Conservation (phyloP, 768 basidiomycete species). For the Termitomyces sp. region DNA sequence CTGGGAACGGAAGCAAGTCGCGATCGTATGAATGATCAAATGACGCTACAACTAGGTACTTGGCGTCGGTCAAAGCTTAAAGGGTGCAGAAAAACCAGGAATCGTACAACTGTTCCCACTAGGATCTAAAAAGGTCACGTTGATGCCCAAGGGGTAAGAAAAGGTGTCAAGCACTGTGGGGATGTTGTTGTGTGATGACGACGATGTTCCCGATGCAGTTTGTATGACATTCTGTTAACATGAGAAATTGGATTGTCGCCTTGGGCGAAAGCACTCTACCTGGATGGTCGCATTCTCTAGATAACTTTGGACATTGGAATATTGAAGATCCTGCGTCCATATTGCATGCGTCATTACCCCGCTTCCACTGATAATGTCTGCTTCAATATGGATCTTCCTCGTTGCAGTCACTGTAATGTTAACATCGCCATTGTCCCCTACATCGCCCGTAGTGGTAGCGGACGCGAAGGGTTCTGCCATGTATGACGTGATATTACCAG, state of each 20-base stretch:
- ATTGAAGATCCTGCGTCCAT: constrained; percentile 55
- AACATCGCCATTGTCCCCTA: constrained; percentile 39
- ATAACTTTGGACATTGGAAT: constrained; percentile 60
- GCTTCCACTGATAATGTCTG: constrained; percentile 57
- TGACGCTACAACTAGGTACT: constrained; percentile 38
- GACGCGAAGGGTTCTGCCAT: constrained; percentile 51
- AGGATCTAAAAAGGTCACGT: constrained; percentile 31
- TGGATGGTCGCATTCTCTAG: constrained; percentile 39
- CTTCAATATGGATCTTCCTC: constrained; percentile 53
- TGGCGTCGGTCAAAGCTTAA: neutral
- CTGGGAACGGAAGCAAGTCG: constrained; percentile 53
- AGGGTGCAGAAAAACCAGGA: neutral
- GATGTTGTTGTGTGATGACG: constrained; percentile 35
- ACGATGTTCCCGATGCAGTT: constrained; percentile 28
- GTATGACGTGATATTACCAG: constrained; percentile 59
- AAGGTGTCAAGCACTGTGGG: constrained; percentile 33
- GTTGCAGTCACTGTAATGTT: constrained; percentile 57
- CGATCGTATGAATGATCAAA: constrained; percentile 74
- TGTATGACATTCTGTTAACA: constrained; percentile 34
- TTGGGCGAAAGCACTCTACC: constrained; percentile 18
- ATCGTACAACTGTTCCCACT: constrained; percentile 32
- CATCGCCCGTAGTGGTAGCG: constrained; percentile 42
- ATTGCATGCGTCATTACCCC: constrained; percentile 50
- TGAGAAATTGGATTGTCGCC: neutral
- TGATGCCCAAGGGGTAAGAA: constrained; percentile 42